These are phyloP conservation scores for Torulaspora globosa DNA, from an alignment of 1,139 yeast genomes.

Conservation along the genomic window DNA sequence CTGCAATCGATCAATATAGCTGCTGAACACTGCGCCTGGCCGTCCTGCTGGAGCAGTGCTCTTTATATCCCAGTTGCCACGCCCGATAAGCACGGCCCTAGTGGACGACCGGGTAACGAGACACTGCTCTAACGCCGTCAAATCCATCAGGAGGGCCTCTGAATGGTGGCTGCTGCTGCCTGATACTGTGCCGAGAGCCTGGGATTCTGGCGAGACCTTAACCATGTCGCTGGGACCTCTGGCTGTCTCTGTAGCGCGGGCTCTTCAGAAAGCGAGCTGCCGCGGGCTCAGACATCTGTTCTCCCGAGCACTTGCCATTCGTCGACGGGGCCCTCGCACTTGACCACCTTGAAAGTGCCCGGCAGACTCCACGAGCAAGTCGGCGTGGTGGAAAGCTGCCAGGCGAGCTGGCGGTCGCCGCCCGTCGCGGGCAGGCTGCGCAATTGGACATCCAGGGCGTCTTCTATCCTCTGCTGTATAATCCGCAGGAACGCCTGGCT, in stretches of 20 bases:
- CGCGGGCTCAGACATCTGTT: slow-evolving; percentile 10
- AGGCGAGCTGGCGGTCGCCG: slow-evolving; percentile 23
- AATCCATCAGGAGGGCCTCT: too few relatives aligned
- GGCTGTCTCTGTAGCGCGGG: background rate
- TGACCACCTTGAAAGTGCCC: slow-evolving; percentile 65
- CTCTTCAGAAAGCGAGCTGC: background rate
- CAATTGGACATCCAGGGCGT: slow-evolving; percentile 54
- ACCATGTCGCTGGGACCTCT: background rate
- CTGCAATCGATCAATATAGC: background rate
- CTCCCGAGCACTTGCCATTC: slow-evolving; percentile 67
- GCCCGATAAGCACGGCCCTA: background rate
- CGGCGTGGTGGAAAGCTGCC: slow-evolving; percentile 23
- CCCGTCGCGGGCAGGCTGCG: slow-evolving; percentile 18
- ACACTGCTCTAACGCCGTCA: background rate
- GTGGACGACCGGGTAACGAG: background rate
- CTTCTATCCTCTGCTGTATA: slow-evolving; percentile 64
- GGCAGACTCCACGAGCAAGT: slow-evolving; percentile 31
- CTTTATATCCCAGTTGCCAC: background rate
- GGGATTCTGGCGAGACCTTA: background rate
- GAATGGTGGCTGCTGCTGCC: too few relatives aligned
- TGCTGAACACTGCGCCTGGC: background rate
- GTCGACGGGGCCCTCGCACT: slow-evolving; percentile 69
- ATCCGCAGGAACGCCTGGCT: slow-evolving; percentile 68
- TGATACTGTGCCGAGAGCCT: background rate
- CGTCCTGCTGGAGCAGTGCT: background rate